phyloP scores from a whole-genome alignment of 129 eudicot species.

The Helianthus tuberosus region DNA sequence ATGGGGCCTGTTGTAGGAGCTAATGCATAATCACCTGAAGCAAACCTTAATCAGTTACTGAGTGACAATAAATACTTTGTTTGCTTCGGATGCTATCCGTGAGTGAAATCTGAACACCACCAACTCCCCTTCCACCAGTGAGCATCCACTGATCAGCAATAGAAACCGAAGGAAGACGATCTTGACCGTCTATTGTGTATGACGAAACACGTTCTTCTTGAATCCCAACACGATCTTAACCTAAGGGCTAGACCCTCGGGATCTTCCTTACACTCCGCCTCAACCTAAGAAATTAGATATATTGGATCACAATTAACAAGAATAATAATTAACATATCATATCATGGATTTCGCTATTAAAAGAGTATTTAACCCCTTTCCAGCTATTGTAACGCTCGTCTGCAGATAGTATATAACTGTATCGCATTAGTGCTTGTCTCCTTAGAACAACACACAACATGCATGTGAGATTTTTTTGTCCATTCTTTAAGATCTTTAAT shows the following conservation, averaged over 20 bases:
- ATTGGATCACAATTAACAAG: slow-evolving; percentile 5
- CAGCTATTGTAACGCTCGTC: slow-evolving; percentile 86
- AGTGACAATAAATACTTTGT: no score
- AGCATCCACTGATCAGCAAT: slow-evolving; percentile 97
- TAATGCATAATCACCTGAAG: no score
- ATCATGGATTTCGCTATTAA: neutral
- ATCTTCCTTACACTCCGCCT: slow-evolving; percentile 88
- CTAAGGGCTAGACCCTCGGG: slow-evolving; percentile 97
- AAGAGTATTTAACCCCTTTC: slow-evolving; percentile 78
- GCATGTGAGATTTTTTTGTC: slow-evolving; percentile 13
- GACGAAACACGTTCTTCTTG: slow-evolving; percentile 87
- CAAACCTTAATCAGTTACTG: no score
- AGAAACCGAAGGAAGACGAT: slow-evolving; percentile 77
- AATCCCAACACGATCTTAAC: slow-evolving; percentile 93
- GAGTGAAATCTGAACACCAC: no score
- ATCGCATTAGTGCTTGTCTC: slow-evolving; percentile 78
- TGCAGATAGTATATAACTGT: slow-evolving; percentile 86
- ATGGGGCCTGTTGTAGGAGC: no score
- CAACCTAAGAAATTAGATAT: slow-evolving; percentile 58
- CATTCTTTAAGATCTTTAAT: neutral
- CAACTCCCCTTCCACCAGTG: slow-evolving; percentile 51
- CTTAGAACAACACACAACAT: slow-evolving; percentile 50
- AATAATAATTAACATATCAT: neutral
- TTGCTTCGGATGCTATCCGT: no score
- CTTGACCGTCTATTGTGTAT: slow-evolving; percentile 81